phyloP scores from a whole-genome alignment of 257 asterid genomes.

The Solanum microdontum region DNA sequence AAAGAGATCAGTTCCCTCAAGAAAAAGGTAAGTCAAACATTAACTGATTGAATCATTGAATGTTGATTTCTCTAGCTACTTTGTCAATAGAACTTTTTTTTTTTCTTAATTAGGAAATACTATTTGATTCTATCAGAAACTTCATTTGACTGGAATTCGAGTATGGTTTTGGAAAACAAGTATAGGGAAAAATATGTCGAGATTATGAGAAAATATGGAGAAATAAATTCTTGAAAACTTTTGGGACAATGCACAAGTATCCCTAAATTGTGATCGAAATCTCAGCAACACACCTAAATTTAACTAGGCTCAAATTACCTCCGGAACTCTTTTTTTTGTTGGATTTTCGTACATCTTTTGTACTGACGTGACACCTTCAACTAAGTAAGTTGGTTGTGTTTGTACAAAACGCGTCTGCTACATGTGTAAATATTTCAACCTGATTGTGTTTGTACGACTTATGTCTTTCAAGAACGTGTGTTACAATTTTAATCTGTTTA shows the following conservation, averaged over 20 bases:
- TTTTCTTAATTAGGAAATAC: background rate
- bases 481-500: background rate
- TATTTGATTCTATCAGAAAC: background rate
- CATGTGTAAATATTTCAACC: too few relatives aligned
- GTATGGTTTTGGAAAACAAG: background rate
- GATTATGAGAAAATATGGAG: background rate
- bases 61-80: background rate
- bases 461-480: too few relatives aligned
- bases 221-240: background rate
- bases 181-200: background rate
- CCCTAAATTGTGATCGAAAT: too few relatives aligned
- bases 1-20: slow-evolving; percentile 44
- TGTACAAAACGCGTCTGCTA: background rate
- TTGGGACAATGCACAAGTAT: background rate
- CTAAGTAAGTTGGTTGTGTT: background rate
- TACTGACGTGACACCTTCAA: background rate
- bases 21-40: slow-evolving; percentile 40
- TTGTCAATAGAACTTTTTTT: background rate
- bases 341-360: too few relatives aligned
- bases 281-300: background rate
- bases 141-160: background rate
- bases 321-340: background rate
- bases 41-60: background rate
- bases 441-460: too few relatives aligned
- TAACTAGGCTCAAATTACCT: too few relatives aligned